Percentiles rank a stretch among this genome's conserved stretches.
Evolutionary conservation across 306 rosid genomes (phyloP).

Genomic region (Alnus glutinosa): DNA sequence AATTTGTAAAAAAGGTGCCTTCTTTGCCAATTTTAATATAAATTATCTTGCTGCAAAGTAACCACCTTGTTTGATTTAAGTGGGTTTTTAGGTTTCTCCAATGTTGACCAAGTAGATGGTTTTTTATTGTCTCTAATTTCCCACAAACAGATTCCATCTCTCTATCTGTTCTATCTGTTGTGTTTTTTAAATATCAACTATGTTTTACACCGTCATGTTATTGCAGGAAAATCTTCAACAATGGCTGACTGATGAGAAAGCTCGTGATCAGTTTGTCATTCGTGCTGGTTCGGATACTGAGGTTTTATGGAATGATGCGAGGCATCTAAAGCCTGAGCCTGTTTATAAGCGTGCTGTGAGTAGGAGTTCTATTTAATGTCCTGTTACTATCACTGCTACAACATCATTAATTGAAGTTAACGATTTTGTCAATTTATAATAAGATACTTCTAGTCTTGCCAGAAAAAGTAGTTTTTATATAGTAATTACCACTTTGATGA

Average conservation of each 20-base stretch:
- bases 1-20: no score
- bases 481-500: neutral
- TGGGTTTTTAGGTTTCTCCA: neutral
- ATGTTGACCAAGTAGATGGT: neutral
- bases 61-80: no score
- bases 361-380: constrained; percentile 12
- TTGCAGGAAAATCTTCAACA: constrained; percentile 86
- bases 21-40: neutral
- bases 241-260: constrained; percentile 92
- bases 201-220: neutral
- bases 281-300: constrained; percentile 88
- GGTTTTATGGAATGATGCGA: constrained; percentile 89
- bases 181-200: neutral
- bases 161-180: neutral
- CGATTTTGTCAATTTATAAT: neutral
- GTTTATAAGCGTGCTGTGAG: constrained; percentile 82
- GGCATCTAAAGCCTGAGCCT: constrained; percentile 77
- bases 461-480: neutral
- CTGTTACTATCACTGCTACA: neutral
- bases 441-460: no score
- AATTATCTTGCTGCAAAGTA: neutral
- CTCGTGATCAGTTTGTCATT: constrained; percentile 87
- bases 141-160: neutral
- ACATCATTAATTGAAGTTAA: neutral
- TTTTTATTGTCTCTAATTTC: neutral